Conservation (phyloP, 176 grass and related monocot species). For the Carex cristatella region DNA sequence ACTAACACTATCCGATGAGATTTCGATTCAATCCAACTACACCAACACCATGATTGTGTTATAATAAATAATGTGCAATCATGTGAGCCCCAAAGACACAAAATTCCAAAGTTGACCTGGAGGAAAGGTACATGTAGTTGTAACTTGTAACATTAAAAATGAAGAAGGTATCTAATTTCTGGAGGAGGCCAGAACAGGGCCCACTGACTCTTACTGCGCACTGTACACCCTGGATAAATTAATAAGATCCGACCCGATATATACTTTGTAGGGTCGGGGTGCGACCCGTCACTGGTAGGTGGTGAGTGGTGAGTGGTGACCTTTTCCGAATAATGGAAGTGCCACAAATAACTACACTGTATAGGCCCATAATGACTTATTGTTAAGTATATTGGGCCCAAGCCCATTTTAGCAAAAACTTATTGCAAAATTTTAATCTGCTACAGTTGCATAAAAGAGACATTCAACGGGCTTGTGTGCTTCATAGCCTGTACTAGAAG, state of each 20-base stretch:
- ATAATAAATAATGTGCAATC: conserved; percentile 9
- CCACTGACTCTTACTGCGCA: neutral
- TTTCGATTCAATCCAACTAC: too few species aligned
- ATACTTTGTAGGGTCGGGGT: neutral
- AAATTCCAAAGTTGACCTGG: conserved; percentile 22
- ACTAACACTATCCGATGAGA: too few species aligned
- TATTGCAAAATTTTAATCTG: neutral
- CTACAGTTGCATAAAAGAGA: neutral
- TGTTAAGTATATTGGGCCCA: neutral
- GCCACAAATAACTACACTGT: neutral
- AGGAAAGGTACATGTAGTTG: conserved; percentile 9
- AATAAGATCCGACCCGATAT: conserved; percentile 2
- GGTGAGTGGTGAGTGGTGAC: neutral
- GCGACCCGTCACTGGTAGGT: neutral
- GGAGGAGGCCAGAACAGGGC: too few species aligned
- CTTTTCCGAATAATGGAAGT: conserved; percentile 2
- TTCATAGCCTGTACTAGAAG: neutral
- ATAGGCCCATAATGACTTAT: neutral
- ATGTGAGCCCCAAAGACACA: conserved; percentile 17
- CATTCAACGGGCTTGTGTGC: neutral
- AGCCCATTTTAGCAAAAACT: neutral
- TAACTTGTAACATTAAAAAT: too few species aligned
- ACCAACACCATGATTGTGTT: neutral
- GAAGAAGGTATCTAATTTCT: conserved; percentile 4
- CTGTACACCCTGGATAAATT: neutral